These are phyloP conservation scores for Corymbia citriodora DNA, from an alignment of 441 rosid genomes.

Conservation along the genomic window DNA sequence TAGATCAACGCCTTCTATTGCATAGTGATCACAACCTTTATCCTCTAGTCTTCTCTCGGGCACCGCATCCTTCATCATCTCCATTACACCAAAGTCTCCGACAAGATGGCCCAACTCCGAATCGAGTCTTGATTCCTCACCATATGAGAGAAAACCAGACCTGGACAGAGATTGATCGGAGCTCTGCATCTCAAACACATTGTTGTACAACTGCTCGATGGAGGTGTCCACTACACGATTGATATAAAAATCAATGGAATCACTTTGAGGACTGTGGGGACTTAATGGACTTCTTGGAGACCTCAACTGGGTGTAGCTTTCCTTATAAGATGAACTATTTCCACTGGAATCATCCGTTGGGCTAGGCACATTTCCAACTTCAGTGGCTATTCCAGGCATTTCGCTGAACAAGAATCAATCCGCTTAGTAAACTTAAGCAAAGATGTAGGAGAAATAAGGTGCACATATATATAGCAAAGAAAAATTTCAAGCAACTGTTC, in stretches of 20 bases:
- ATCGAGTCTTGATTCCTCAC: conserved; percentile 87
- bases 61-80: conserved; percentile 42
- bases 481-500: neutral
- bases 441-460: neutral
- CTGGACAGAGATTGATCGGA: conserved; percentile 77
- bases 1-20: conserved; percentile 13
- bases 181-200: conserved; percentile 87
- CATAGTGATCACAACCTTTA: conserved; percentile 15
- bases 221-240: conserved; percentile 57
- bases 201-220: conserved; percentile 75
- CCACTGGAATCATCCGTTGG: neutral
- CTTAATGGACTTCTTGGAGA: conserved; percentile 25
- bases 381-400: neutral
- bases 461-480: neutral
- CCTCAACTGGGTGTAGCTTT: neutral
- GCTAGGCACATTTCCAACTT: neutral
- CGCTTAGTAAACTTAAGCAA: neutral
- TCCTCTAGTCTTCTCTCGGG: conserved; percentile 27
- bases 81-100: conserved; percentile 45
- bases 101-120: conserved; percentile 79
- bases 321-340: neutral
- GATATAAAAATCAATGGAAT: conserved; percentile 58
- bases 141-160: conserved; percentile 61
- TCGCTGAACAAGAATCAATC: neutral
- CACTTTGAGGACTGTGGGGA: conserved; percentile 39